A percentile compares a stretch with the other conserved stretches of the same genome.
Evolutionary conservation across 768 basidiomycete species (phyloP).

Genomic region (Hortiboletus campestris): DNA sequence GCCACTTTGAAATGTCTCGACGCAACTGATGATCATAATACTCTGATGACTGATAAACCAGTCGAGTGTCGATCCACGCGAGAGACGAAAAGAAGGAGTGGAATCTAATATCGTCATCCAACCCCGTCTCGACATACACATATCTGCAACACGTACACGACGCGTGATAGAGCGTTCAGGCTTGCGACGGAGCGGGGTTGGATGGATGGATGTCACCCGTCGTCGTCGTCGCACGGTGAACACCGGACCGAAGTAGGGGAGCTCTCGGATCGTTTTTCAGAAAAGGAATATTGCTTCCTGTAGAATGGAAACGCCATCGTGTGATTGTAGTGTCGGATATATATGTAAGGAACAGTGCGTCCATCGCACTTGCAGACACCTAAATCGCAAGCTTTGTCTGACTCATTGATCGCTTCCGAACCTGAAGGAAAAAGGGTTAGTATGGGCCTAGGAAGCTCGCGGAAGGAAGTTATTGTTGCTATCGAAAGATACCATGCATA

Average conservation of each 20-base stretch:
- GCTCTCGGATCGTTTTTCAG: neutral
- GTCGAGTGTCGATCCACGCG: neutral
- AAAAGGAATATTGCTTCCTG: constrained; percentile 13
- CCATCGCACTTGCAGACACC: neutral
- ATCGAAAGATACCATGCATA: neutral
- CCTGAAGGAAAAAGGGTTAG: neutral
- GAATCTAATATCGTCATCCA: neutral
- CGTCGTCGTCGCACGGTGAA: neutral
- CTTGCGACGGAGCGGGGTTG: neutral
- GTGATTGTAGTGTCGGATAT: neutral
- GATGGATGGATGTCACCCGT: neutral
- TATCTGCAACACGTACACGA: neutral
- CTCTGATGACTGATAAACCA: neutral
- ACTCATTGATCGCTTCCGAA: neutral
- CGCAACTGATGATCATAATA: neutral
- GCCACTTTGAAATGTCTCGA: neutral
- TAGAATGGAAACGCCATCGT: neutral
- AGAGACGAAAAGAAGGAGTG: neutral
- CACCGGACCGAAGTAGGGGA: neutral
- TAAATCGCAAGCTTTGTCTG: neutral
- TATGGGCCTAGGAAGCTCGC: neutral
- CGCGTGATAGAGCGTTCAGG: neutral
- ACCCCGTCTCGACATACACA: neutral
- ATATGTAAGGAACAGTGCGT: neutral
- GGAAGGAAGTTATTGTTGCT: neutral